phyloP scores from a whole-genome alignment of 768 basidiomycete species.

The Pholiota conissans region DNA sequence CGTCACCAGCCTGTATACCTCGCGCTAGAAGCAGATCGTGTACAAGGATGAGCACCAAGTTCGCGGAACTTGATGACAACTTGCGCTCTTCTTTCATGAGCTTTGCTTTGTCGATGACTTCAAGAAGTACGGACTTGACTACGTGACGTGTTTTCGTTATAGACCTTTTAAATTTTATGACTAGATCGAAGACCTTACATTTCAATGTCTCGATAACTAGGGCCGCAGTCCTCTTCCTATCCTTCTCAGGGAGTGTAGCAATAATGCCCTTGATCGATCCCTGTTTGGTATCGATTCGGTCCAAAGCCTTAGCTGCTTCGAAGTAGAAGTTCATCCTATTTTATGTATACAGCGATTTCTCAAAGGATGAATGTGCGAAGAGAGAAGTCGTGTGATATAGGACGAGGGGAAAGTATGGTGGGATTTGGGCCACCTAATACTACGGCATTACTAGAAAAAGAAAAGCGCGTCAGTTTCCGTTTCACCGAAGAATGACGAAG shows the following conservation, averaged over 20 bases:
- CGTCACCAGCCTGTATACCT: conserved; percentile 90
- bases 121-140: conserved; percentile 79
- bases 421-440: neutral
- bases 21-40: conserved; percentile 85
- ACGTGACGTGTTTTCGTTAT: conserved; percentile 16
- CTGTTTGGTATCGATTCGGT: conserved; percentile 83
- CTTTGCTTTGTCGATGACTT: conserved; percentile 67
- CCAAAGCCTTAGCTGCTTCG: conserved; percentile 80
- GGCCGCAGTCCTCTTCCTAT: conserved; percentile 76
- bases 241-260: conserved; percentile 69
- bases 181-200: conserved; percentile 54
- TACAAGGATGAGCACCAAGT: conserved; percentile 81
- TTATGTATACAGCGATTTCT: conserved; percentile 31
- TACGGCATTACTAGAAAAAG: conserved; percentile 14
- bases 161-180: conserved; percentile 8
- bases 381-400: neutral
- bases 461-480: conserved; percentile 4
- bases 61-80: conserved; percentile 57
- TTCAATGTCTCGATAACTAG: conserved; percentile 94
- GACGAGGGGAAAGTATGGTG: neutral
- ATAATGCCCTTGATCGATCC: conserved; percentile 92
- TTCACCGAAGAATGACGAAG: conserved; percentile 6
- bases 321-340: conserved; percentile 92
- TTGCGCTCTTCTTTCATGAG: conserved; percentile 78
- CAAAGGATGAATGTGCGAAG: conserved; percentile 3